A percentile compares a stretch with the other conserved stretches of the same genome.
phyloP scores from a whole-genome alignment of 2,329 filamentous ascomycete species.

The Ascocoryne sarcoides region DNA sequence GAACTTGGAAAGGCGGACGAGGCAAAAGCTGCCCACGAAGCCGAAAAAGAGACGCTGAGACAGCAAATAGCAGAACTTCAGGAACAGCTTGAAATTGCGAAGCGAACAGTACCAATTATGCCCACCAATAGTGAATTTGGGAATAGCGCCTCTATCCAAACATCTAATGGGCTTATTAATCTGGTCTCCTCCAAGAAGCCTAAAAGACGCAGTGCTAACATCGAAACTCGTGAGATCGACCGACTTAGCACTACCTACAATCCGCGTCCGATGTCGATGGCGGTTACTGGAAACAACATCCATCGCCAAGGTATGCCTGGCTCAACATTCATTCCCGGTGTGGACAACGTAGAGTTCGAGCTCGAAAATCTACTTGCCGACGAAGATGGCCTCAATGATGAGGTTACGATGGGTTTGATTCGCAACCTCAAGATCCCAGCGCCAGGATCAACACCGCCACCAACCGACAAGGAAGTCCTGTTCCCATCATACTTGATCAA shows the following conservation, averaged over 20 bases:
- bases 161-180: conserved; percentile 79
- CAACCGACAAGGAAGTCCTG: conserved; percentile 95
- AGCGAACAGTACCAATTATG: conserved; percentile 48
- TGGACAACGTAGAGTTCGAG: conserved; percentile 91
- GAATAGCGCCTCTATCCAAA: conserved; percentile 53
- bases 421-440: conserved; percentile 93
- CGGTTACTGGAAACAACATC: conserved; percentile 55
- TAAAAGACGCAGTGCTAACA: conserved; percentile 85
- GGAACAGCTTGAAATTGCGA: conserved; percentile 84
- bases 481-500: conserved; percentile 99
- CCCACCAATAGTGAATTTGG: conserved; percentile 62
- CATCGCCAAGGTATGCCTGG: conserved; percentile 66
- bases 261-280: conserved; percentile 94
- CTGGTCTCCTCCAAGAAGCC: conserved; percentile 95
- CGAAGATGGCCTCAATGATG: conserved; percentile 91
- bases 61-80: conserved; percentile 86
- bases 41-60: conserved; percentile 74
- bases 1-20: conserved; percentile 75
- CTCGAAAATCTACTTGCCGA: conserved; percentile 89
- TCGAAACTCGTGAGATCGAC: conserved; percentile 76
- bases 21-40: conserved; percentile 67
- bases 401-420: conserved; percentile 93
- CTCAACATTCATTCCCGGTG: conserved; percentile 67
- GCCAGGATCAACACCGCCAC: conserved; percentile 76
- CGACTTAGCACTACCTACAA: conserved; percentile 90